Evolutionary conservation across 169 alveolate species (phyloP), one percentile per base, ranked within the genome.

Genomic region (Plasmodium inui): DNA sequence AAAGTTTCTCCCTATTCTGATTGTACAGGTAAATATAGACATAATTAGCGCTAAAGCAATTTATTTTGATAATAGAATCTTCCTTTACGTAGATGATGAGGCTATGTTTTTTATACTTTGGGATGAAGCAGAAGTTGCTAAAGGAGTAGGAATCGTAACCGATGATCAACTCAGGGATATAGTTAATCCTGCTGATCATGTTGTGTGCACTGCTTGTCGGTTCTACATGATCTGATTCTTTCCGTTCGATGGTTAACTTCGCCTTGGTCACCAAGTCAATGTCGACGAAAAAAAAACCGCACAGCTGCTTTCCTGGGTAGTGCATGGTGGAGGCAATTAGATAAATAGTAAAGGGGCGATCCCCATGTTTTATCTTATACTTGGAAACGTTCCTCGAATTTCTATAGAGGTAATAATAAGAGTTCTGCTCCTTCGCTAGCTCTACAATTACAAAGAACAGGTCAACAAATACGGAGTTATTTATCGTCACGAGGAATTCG

Each of bases 221-320:
- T 34, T 1, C 17, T 5, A n/a, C 8, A 7, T 70, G 2, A 6
- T n/a, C 74, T 8, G 32, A 9, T 17, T 10, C 34, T 26, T 82
- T 41, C 41, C 26, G 8, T 57, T 26, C 41, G 4, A 0, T 12
- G 39, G 84, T 34, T 79, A 41, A 37, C 4, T 32, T 14, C 26
- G 12, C 70, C 28, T 71, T 67, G 2, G 34, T 72, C 37, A 86
- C 30, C 78, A 74, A 55, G 19, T 86, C 93, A n/a, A 86, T 76
- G 81, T 86, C 93, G 5, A 86, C 57, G n/a, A 86, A 86, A 34
- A 86, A 86, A 39, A 74, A 86, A 7, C 93, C 93, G 39, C 93
- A 86, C 9, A 86, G 7, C n/a, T 86, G 61, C 22, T 50, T 30
- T 8, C 19, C 46, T 14, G 34, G 39, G 30, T 86, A 76, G 44